These are phyloP conservation scores for Leishmania tropica DNA, from an alignment of 208 protist species.

Conservation along the genomic window DNA sequence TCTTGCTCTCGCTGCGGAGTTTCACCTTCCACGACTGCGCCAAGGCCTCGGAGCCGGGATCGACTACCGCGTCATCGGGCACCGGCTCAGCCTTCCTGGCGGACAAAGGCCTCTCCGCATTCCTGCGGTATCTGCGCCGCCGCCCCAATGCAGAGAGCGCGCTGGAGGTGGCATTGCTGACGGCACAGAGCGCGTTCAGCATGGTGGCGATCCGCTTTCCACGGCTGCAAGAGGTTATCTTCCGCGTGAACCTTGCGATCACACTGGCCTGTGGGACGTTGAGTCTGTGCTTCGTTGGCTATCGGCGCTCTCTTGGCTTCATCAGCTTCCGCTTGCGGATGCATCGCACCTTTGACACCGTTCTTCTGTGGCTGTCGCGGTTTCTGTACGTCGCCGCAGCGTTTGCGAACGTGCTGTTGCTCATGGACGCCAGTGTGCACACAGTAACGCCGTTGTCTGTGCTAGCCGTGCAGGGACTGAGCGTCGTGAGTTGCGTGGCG, in stretches of 20 bases:
- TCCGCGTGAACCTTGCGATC: constrained; percentile 40
- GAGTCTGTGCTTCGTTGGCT: constrained; percentile 57
- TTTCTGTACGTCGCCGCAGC: constrained; percentile 38
- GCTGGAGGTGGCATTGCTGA: constrained; percentile 49
- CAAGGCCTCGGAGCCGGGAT: background rate
- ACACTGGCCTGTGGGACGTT: constrained; percentile 47
- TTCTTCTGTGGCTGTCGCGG: constrained; percentile 42
- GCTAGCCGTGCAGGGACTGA: constrained; percentile 29
- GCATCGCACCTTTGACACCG: constrained; percentile 38
- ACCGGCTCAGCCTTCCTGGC: constrained; percentile 20
- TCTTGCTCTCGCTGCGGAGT: constrained; percentile 58
- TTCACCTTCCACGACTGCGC: constrained; percentile 35
- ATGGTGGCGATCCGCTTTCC: constrained; percentile 28
- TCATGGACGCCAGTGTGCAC: constrained; percentile 14
- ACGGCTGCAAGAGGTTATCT: constrained; percentile 15
- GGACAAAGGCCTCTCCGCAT: constrained; percentile 7
- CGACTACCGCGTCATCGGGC: background rate
- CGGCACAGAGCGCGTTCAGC: constrained; percentile 45
- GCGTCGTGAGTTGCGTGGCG: constrained; percentile 29
- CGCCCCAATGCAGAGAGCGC: constrained; percentile 70
- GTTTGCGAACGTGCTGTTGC: constrained; percentile 25
- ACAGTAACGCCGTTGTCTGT: constrained; percentile 29
- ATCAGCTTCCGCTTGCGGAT: constrained; percentile 23
- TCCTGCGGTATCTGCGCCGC: constrained; percentile 39
- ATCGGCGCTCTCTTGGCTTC: constrained; percentile 41